A percentile compares a stretch with the other conserved stretches of the same genome.
Evolutionary conservation across 371 early-diverging fungal species (phyloP).

Genomic region (Mucor velutinosus): DNA sequence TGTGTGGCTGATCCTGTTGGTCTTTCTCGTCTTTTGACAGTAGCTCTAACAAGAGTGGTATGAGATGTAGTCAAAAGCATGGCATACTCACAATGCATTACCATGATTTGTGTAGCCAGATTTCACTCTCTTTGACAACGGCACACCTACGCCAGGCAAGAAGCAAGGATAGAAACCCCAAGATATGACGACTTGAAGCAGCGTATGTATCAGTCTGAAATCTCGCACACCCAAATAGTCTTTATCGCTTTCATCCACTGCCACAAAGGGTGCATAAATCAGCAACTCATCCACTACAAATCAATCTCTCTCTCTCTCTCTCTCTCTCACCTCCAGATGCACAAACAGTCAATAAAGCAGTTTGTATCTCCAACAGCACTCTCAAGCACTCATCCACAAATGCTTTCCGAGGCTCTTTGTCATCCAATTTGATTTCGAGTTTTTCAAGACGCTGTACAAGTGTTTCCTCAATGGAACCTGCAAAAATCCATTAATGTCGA

Average conservation of each 20-base stretch:
- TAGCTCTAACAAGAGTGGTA: constrained; percentile 9
- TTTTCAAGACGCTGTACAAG: constrained; percentile 15
- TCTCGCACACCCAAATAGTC: constrained; percentile 66
- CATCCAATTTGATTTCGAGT: constrained; percentile 6
- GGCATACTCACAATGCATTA: constrained; percentile 3
- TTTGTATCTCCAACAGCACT: constrained; percentile 30
- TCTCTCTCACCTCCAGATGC: constrained; percentile 19
- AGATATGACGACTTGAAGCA: constrained; percentile 66
- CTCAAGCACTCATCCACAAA: constrained; percentile 38
- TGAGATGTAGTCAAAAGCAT: no score
- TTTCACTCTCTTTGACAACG: constrained; percentile 61
- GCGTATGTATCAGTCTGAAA: constrained; percentile 62
- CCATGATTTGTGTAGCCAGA: constrained; percentile 54
- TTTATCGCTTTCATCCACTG: constrained; percentile 22
- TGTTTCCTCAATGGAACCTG: constrained; percentile 28
- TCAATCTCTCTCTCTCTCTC: not conserved
- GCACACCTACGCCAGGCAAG: constrained; percentile 69
- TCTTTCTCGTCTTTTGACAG: constrained; percentile 20
- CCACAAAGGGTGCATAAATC: not conserved
- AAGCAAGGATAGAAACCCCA: constrained; percentile 75
- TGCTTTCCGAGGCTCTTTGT: constrained; percentile 11
- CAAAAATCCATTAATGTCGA: not conserved
- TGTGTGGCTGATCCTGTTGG: not conserved
- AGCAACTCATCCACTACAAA: not conserved
- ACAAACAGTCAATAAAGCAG: constrained; percentile 24